Evolutionary conservation across 257 asterid species (phyloP).

Genomic region (Nicotiana tomentosiformis): DNA sequence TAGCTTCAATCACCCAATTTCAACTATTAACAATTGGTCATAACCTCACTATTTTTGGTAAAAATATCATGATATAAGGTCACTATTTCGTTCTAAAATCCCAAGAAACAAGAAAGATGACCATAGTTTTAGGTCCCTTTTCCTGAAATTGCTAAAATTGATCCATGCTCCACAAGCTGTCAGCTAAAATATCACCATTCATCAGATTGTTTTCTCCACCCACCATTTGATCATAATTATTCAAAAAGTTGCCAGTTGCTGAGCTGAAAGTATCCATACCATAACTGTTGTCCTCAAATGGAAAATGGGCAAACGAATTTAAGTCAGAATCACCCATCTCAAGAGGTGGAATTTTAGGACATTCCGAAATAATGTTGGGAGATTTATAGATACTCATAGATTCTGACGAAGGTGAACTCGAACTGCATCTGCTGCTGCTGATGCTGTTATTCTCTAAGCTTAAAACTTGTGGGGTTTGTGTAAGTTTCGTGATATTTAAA

Average conservation of each 20-base stretch:
- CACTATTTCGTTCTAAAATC: too few species aligned
- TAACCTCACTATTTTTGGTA: not conserved
- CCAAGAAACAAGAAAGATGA: not conserved
- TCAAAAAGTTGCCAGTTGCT: not conserved
- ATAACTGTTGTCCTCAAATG: constrained; percentile 10
- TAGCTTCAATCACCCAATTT: not conserved
- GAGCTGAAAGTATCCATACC: constrained; percentile 8
- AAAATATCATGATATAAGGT: not conserved
- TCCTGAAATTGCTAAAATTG: not conserved
- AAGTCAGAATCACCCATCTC: not conserved
- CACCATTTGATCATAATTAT: not conserved
- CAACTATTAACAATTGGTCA: not conserved
- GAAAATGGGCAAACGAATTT: constrained; percentile 6
- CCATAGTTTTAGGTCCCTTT: not conserved
- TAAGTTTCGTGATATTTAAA: not conserved
- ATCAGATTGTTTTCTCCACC: constrained; percentile 11
- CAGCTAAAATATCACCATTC: constrained; percentile 13
- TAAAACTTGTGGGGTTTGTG: not conserved
- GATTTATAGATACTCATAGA: not conserved
- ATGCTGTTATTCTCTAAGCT: not conserved
- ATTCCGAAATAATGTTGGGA: not conserved
- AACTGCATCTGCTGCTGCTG: not conserved
- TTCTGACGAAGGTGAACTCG: constrained; percentile 7
- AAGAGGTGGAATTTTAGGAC: not conserved
- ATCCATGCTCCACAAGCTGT: constrained; percentile 25